Evolutionary conservation across 1,284 basidiomycete species (phyloP).

Genomic region (Rhodotorula sp.): DNA sequence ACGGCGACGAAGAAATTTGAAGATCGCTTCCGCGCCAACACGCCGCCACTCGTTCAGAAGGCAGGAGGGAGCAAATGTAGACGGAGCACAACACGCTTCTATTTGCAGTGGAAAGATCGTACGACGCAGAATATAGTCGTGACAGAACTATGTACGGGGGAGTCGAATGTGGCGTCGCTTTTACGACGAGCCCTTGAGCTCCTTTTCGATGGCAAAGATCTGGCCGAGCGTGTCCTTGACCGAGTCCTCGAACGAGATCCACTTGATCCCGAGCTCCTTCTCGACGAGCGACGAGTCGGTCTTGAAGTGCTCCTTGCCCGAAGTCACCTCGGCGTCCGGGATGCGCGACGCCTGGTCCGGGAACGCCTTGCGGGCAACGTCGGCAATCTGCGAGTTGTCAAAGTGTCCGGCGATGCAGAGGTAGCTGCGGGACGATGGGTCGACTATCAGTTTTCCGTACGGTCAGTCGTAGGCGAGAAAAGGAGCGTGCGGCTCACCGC

Average conservation of each 20-base stretch:
- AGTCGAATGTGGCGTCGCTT: neutral
- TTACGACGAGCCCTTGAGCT: slow-evolving; percentile 18
- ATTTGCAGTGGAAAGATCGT: neutral
- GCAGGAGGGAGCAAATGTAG: neutral
- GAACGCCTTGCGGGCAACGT: slow-evolving; percentile 42
- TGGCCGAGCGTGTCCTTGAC: slow-evolving; percentile 51
- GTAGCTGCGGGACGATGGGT: slow-evolving; percentile 39
- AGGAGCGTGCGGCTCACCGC: slow-evolving; percentile 46
- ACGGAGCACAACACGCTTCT: neutral
- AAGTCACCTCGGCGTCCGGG: slow-evolving; percentile 24
- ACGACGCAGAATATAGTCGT: no score
- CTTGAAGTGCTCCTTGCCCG: slow-evolving; percentile 35
- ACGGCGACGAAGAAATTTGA: neutral
- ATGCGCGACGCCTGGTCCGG: slow-evolving; percentile 41
- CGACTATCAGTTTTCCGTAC: neutral
- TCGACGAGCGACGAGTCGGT: slow-evolving; percentile 51
- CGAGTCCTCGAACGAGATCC: slow-evolving; percentile 54
- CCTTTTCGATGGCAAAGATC: slow-evolving; percentile 27
- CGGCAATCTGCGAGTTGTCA: slow-evolving; percentile 42
- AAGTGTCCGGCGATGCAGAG: slow-evolving; percentile 37
- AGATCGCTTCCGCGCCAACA: neutral
- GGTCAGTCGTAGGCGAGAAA: neutral
- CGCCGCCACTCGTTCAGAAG: neutral
- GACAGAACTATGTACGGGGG: neutral
- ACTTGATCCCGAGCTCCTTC: slow-evolving; percentile 56